Evolutionary conservation across 176 grass and related monocot genomes (phyloP).

Genomic region (Oryza glumipatula): DNA sequence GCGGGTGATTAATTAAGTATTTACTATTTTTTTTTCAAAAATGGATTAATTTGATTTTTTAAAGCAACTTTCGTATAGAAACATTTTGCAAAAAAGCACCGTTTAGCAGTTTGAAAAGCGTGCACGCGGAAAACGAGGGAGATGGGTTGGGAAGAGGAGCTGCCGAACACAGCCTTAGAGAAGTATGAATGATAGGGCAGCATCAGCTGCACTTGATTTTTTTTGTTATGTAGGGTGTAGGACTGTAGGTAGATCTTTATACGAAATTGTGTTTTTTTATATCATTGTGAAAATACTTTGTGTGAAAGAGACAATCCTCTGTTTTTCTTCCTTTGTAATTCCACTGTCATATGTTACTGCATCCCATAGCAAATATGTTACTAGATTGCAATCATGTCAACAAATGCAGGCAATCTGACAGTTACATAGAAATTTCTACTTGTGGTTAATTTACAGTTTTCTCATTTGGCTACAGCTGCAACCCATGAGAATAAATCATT

Average conservation of each 20-base stretch:
- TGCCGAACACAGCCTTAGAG: too few species aligned
- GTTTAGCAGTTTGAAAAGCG: too few species aligned
- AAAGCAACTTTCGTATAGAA: too few species aligned
- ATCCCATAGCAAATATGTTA: neutral
- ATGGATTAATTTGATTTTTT: too few species aligned
- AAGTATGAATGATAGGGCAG: neutral
- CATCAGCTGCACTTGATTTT: neutral
- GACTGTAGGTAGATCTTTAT: constrained; percentile 1
- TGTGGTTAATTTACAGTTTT: constrained; percentile 27
- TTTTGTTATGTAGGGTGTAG: neutral
- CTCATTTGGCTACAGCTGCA: constrained; percentile 62
- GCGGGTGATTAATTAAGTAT: too few species aligned
- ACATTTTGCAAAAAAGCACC: too few species aligned
- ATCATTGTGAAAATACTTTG: constrained; percentile 24
- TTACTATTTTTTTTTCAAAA: too few species aligned
- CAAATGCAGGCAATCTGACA: constrained; percentile 29
- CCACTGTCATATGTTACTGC: neutral
- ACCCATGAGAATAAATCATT: constrained; percentile 90
- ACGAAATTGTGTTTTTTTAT: neutral
- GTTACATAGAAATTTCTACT: constrained; percentile 3
- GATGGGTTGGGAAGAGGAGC: too few species aligned
- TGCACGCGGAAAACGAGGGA: too few species aligned
- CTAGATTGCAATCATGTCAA: constrained; percentile 1
- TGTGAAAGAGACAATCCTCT: neutral
- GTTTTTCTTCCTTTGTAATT: constrained; percentile 13